These are phyloP conservation scores for Heritiera littoralis DNA, from an alignment of 345 rosid genomes.

Conservation along the genomic window DNA sequence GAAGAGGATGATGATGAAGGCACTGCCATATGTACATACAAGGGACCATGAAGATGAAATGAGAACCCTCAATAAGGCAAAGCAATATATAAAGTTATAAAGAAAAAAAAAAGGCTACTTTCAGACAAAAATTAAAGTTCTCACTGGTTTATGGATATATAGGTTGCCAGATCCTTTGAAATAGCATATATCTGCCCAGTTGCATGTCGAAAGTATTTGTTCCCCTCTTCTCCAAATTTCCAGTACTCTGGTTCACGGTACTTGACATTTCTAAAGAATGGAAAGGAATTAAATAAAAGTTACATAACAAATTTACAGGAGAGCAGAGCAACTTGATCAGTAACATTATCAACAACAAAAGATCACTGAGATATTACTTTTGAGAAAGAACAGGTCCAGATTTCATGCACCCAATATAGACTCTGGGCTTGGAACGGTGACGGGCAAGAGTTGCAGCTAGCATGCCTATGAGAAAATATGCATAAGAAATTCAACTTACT, in stretches of 20 bases:
- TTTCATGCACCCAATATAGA: constrained; percentile 98
- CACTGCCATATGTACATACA: neutral
- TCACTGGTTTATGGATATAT: constrained; percentile 84
- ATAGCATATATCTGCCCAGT: constrained; percentile 97
- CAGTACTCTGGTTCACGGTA: constrained; percentile 98
- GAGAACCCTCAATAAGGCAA: neutral
- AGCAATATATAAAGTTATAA: neutral
- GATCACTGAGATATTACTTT: constrained; percentile 47
- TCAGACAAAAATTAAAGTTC: constrained; percentile 26
- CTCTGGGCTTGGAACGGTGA: constrained; percentile 88
- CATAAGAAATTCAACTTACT: neutral
- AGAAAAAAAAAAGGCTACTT: too few species aligned
- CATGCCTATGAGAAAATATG: constrained; percentile 50
- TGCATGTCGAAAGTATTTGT: constrained; percentile 92
- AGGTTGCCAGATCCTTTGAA: constrained; percentile 88
- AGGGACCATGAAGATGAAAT: neutral
- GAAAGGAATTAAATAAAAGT: neutral
- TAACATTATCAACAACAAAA: neutral
- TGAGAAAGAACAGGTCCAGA: constrained; percentile 96
- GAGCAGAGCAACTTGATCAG: constrained; percentile 10
- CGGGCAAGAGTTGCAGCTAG: constrained; percentile 86
- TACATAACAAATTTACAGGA: neutral
- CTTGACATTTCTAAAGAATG: constrained; percentile 68
- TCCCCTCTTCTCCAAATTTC: constrained; percentile 98
- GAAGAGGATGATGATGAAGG: neutral